Conservation (phyloP, 768 basidiomycete genomes). For the Boletus speciosus region DNA sequence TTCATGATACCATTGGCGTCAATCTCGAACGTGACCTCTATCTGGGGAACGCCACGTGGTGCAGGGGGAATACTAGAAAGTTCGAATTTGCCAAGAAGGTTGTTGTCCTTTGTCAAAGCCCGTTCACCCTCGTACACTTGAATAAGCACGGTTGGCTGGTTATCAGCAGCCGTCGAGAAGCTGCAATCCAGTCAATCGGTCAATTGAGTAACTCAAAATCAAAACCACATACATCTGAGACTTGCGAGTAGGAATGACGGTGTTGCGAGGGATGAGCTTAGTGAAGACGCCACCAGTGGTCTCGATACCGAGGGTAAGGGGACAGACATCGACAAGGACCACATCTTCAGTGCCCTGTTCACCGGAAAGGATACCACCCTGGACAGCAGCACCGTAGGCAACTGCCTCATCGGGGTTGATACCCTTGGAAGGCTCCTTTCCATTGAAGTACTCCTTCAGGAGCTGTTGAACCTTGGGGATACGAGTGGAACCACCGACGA, state of each 20-base stretch:
- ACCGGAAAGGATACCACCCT: conserved; percentile 96
- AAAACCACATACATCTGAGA: conserved; percentile 67
- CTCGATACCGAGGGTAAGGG: conserved; percentile 97
- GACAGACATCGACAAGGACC: conserved; percentile 94
- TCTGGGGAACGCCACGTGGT: conserved; percentile 95
- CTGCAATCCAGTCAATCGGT: conserved; percentile 19
- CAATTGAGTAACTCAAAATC: not conserved
- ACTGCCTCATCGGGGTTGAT: conserved; percentile 99
- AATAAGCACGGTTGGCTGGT: conserved; percentile 93
- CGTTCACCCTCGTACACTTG: conserved; percentile 99
- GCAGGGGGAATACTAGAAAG: conserved; percentile 90
- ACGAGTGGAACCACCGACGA: conserved; percentile 97
- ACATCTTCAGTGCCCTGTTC: conserved; percentile 87
- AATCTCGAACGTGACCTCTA: conserved; percentile 95
- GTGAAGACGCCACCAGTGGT: conserved; percentile 98
- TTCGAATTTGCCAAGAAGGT: conserved; percentile 96
- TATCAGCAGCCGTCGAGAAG: conserved; percentile 84
- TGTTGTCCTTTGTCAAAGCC: conserved; percentile 97
- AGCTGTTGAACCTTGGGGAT: conserved; percentile 99
- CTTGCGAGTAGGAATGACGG: conserved; percentile 97
- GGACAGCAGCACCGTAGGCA: conserved; percentile 97
- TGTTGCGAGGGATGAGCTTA: conserved; percentile 96
- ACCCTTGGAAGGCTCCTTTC: conserved; percentile 96
- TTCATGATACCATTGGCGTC: conserved; percentile 96
- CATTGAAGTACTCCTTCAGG: conserved; percentile 94